phyloP scores from a whole-genome alignment of 352 stramenopile species.

The Plasmopara halstedii region DNA sequence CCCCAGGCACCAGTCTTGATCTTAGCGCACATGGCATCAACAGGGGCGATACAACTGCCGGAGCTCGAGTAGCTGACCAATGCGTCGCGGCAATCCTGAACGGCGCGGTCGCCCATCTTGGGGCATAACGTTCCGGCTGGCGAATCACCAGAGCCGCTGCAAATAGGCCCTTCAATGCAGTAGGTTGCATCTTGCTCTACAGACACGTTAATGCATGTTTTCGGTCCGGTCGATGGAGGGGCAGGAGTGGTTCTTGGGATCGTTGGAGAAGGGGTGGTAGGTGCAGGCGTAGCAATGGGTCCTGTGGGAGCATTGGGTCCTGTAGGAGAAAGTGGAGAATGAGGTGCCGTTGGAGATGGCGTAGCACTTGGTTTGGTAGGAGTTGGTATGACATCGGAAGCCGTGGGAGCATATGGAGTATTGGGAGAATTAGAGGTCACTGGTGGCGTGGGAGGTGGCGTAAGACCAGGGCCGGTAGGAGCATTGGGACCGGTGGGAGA shows the following conservation, averaged over 20 bases:
- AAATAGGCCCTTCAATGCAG: slow-evolving; percentile 58
- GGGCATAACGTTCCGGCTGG: slow-evolving; percentile 43
- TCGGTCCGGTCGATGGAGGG: slow-evolving; percentile 14
- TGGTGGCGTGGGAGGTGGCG: slow-evolving; percentile 11
- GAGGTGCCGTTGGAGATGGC: slow-evolving; percentile 4
- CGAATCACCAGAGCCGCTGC: slow-evolving; percentile 35
- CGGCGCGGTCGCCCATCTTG: slow-evolving; percentile 45
- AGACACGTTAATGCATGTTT: slow-evolving; percentile 46
- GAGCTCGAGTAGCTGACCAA: slow-evolving; percentile 45
- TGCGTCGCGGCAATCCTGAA: slow-evolving; percentile 46
- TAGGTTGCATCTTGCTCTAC: slow-evolving; percentile 69
- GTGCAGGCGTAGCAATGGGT: slow-evolving; percentile 4
- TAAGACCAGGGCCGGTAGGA: slow-evolving; percentile 9
- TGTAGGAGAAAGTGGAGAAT: background rate
- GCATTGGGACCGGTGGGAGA: no score
- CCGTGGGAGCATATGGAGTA: background rate
- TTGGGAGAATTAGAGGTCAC: slow-evolving; percentile 12
- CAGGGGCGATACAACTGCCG: slow-evolving; percentile 40
- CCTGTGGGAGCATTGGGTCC: slow-evolving; percentile 13
- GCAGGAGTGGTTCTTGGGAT: slow-evolving; percentile 13
- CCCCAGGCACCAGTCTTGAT: slow-evolving; percentile 69
- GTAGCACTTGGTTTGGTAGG: slow-evolving; percentile 12
- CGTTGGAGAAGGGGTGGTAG: slow-evolving; percentile 10
- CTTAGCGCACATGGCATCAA: slow-evolving; percentile 47
- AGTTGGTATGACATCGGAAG: slow-evolving; percentile 4